Percentiles rank a stretch among this genome's conserved stretches.
Conservation (phyloP, 495 filamentous ascomycete genomes). For the Tirmania nivea region DNA sequence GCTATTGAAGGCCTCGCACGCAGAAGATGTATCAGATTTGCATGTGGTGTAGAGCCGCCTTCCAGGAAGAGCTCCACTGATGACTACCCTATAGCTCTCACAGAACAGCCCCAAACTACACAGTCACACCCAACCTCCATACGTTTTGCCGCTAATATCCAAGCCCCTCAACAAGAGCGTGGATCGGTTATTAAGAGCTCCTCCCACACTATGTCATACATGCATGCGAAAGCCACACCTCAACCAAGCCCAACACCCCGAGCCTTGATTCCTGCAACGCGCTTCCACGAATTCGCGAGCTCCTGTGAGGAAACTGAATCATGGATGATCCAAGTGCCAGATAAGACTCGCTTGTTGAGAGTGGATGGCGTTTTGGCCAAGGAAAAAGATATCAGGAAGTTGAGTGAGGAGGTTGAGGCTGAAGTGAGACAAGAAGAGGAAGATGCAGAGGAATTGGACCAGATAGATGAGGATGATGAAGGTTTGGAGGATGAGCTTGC, state of each 20-base stretch:
- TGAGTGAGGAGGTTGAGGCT: constrained; percentile 79
- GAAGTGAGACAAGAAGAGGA: constrained; percentile 57
- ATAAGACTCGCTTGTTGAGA: constrained; percentile 14
- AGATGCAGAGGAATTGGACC: constrained; percentile 37
- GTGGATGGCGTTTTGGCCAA: constrained; percentile 74
- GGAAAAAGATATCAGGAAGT: constrained; percentile 65
- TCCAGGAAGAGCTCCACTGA: constrained; percentile 5
- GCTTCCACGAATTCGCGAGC: constrained; percentile 87
- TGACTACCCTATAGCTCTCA: not conserved
- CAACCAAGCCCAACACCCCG: constrained; percentile 21
- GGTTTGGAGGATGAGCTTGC: constrained; percentile 28
- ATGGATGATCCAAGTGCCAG: constrained; percentile 17
- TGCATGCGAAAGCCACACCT: constrained; percentile 19
- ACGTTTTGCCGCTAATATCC: not conserved
- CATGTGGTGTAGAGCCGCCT: constrained; percentile 33
- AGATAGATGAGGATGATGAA: constrained; percentile 30
- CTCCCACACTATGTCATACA: too few species aligned
- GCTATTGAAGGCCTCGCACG: constrained; percentile 38
- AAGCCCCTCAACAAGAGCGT: not conserved
- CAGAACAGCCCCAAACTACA: not conserved
- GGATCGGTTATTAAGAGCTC: not conserved
- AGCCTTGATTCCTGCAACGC: constrained; percentile 26
- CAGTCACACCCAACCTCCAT: not conserved
- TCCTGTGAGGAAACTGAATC: constrained; percentile 15
- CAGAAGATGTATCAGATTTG: constrained; percentile 84